Conservation (phyloP, 495 filamentous ascomycete species). For the Cetradonia linearis region DNA sequence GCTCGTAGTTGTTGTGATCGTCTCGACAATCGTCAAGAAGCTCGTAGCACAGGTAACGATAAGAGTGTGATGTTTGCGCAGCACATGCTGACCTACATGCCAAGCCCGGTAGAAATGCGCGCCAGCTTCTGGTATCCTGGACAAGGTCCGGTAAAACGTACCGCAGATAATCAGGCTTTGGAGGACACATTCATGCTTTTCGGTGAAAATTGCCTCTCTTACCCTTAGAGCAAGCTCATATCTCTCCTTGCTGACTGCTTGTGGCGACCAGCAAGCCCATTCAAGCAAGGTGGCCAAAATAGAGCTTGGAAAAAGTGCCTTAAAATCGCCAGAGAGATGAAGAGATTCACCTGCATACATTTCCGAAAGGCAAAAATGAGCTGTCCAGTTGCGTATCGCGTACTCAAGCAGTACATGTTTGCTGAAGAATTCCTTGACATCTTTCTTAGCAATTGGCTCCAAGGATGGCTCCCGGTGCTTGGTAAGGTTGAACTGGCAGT, state of each 20-base stretch:
- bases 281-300: conserved; percentile 45
- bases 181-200: conserved; percentile 46
- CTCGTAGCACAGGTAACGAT: conserved; percentile 44
- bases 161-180: conserved; percentile 48
- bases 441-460: conserved; percentile 37
- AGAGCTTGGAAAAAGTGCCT: conserved; percentile 42
- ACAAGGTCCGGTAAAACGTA: conserved; percentile 33
- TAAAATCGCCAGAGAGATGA: conserved; percentile 39
- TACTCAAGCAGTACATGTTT: conserved; percentile 47
- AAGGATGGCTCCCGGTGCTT: conserved; percentile 38
- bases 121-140: conserved; percentile 35
- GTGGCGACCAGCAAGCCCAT: conserved; percentile 40
- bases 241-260: conserved; percentile 35
- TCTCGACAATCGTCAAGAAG: conserved; percentile 43
- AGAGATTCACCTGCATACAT: conserved; percentile 39
- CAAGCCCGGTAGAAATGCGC: conserved; percentile 48
- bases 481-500: conserved; percentile 40
- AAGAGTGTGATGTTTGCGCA: conserved; percentile 39
- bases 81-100: conserved; percentile 41
- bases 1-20: conserved; percentile 36
- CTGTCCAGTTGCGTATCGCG: conserved; percentile 47
- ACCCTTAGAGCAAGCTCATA: conserved; percentile 44
- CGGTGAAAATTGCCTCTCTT: conserved; percentile 42
- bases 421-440: conserved; percentile 40
- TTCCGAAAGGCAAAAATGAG: conserved; percentile 45